These are phyloP conservation scores for Abrus pulchellus DNA, from an alignment of 306 rosid genomes.

Conservation along the genomic window DNA sequence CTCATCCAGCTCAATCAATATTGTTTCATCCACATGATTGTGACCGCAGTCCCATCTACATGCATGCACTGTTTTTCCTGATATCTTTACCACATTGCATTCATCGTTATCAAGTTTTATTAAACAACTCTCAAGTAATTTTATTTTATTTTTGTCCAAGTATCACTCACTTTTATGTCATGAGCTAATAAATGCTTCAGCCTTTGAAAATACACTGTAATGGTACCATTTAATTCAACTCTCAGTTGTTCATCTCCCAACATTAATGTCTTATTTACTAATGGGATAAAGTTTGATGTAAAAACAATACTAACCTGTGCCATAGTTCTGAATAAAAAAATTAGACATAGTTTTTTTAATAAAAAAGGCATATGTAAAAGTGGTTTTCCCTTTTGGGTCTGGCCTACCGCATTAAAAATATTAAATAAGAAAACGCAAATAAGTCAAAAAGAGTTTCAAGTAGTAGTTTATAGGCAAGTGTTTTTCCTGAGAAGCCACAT, in stretches of 20 bases:
- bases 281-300: too few relatives aligned
- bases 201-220: too few relatives aligned
- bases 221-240: not conserved
- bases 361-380: too few relatives aligned
- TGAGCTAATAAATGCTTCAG: too few relatives aligned
- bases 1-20: conserved; percentile 52
- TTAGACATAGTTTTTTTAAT: too few relatives aligned
- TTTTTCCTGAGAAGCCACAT: not conserved
- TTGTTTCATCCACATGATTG: conserved; percentile 49
- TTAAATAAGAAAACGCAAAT: not conserved
- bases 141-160: too few relatives aligned
- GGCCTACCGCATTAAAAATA: not conserved
- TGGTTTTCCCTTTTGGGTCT: not conserved
- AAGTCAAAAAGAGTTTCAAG: not conserved
- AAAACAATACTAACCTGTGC: too few relatives aligned
- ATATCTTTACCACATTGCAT: not conserved
- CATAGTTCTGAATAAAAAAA: too few relatives aligned
- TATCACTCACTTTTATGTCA: not conserved
- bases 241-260: not conserved
- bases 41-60: conserved; percentile 44
- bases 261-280: not conserved
- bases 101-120: too few relatives aligned
- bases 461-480: not conserved
- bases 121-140: too few relatives aligned
- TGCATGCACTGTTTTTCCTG: too few relatives aligned